These are phyloP conservation scores for Candida argentea DNA, from an alignment of 805 yeast genomes.

Conservation along the genomic window DNA sequence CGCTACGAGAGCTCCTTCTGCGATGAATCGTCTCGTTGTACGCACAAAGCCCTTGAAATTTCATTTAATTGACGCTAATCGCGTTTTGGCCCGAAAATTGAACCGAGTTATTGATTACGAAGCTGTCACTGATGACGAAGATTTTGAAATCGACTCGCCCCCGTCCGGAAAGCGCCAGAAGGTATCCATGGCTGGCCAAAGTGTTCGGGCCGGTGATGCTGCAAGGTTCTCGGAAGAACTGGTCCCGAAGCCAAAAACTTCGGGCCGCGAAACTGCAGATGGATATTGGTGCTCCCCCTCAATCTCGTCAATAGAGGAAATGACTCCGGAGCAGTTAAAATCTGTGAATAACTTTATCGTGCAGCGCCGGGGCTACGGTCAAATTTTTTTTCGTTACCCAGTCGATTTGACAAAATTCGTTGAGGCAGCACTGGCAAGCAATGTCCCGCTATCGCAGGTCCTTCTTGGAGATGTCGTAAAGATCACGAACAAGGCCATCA, in stretches of 20 bases:
- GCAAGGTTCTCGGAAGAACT: neutral
- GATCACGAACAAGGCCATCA: constrained; percentile 42
- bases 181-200: constrained; percentile 6
- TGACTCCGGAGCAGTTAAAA: constrained; percentile 38
- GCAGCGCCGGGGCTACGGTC: constrained; percentile 62
- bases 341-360: constrained; percentile 53
- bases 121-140: constrained; percentile 16
- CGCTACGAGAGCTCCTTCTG: no score
- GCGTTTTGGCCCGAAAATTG: constrained; percentile 25
- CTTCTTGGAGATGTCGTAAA: constrained; percentile 24
- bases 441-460: constrained; percentile 29
- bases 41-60: constrained; percentile 31
- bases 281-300: constrained; percentile 74
- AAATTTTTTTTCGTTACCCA: constrained; percentile 52
- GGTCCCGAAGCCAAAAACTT: neutral
- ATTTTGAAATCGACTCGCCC: constrained; percentile 7
- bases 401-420: constrained; percentile 57
- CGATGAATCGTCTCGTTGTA: constrained; percentile 22
- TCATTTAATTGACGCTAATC: constrained; percentile 32
- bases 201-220: constrained; percentile 5
- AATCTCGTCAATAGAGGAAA: constrained; percentile 33
- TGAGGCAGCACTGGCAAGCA: constrained; percentile 23
- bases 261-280: constrained; percentile 7
- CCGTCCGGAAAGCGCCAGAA: constrained; percentile 3
- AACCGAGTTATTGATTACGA: constrained; percentile 17